Percentiles rank a stretch among this genome's conserved stretches.
These are phyloP conservation scores for Saccharomycopsis fibuligera DNA, from an alignment of 805 yeast species.

Conservation along the genomic window DNA sequence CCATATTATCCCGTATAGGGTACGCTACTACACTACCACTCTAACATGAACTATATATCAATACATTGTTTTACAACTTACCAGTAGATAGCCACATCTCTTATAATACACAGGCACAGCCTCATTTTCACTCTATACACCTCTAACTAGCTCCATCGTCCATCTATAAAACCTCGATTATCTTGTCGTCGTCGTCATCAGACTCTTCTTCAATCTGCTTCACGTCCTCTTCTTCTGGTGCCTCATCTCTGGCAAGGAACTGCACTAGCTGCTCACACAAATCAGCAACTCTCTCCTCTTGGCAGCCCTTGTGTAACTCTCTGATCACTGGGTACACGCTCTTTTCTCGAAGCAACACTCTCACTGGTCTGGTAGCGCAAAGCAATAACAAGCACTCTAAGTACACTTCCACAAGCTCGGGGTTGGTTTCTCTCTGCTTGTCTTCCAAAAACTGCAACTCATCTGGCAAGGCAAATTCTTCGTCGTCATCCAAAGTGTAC, in stretches of 20 bases:
- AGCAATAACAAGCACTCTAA: constrained; percentile 75
- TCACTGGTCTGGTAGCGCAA: constrained; percentile 64
- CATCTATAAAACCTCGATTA: constrained; percentile 17
- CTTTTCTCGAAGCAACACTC: constrained; percentile 74
- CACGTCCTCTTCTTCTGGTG: constrained; percentile 31
- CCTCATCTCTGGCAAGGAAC: constrained; percentile 88
- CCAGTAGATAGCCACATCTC: too few species aligned
- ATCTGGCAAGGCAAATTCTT: constrained; percentile 80
- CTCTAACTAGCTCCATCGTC: too few species aligned
- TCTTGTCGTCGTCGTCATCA: constrained; percentile 18
- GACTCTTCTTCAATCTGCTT: constrained; percentile 1
- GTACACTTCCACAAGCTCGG: constrained; percentile 59
- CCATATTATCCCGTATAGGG: too few species aligned
- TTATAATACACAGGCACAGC: too few species aligned
- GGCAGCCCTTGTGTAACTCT: constrained; percentile 65
- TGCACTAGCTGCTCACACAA: constrained; percentile 82
- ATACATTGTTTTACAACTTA: too few species aligned
- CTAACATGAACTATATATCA: too few species aligned
- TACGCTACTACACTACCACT: too few species aligned
- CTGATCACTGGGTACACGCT: constrained; percentile 82
- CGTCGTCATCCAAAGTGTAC: constrained; percentile 70
- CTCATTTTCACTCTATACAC: too few species aligned
- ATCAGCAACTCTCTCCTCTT: constrained; percentile 48
- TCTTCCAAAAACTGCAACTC: constrained; percentile 74
- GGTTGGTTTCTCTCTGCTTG: constrained; percentile 71